Evolutionary conservation across 208 protist species (phyloP).

Genomic region (Trypanosoma avium): DNA sequence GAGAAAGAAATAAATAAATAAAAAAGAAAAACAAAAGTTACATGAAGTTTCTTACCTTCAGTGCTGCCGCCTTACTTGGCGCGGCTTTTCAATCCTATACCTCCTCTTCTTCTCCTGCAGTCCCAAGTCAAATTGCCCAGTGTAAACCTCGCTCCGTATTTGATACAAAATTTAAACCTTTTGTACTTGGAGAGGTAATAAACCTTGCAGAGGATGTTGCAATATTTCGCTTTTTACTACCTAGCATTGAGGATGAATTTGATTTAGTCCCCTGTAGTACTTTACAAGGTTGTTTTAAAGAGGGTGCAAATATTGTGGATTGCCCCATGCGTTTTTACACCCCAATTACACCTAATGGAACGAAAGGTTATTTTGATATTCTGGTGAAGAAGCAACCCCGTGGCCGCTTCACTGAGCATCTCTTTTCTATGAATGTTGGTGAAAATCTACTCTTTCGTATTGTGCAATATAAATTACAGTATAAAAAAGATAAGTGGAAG

Average conservation of each 20-base stretch:
- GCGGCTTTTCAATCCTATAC: conserved; percentile 64
- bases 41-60: conserved; percentile 57
- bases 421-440: conserved; percentile 83
- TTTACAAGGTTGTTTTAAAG: conserved; percentile 81
- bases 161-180: conserved; percentile 73
- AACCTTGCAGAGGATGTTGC: conserved; percentile 86
- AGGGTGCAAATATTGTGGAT: conserved; percentile 77
- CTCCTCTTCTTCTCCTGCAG: no score
- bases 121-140: conserved; percentile 39
- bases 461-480: conserved; percentile 80
- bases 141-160: conserved; percentile 47
- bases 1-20: background rate
- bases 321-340: conserved; percentile 91
- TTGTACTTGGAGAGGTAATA: conserved; percentile 82
- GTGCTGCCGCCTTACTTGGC: conserved; percentile 43
- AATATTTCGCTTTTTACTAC: conserved; percentile 86
- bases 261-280: conserved; percentile 78
- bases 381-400: conserved; percentile 83
- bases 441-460: conserved; percentile 78
- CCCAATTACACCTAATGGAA: conserved; percentile 84
- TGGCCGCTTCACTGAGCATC: conserved; percentile 82
- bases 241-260: conserved; percentile 63
- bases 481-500: conserved; percentile 75
- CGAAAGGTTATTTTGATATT: conserved; percentile 89
- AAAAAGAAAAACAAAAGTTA: background rate